These are phyloP conservation scores for Pyrenochaeta sp. DNA, from an alignment of 2,329 filamentous ascomycete species.

Conservation along the genomic window DNA sequence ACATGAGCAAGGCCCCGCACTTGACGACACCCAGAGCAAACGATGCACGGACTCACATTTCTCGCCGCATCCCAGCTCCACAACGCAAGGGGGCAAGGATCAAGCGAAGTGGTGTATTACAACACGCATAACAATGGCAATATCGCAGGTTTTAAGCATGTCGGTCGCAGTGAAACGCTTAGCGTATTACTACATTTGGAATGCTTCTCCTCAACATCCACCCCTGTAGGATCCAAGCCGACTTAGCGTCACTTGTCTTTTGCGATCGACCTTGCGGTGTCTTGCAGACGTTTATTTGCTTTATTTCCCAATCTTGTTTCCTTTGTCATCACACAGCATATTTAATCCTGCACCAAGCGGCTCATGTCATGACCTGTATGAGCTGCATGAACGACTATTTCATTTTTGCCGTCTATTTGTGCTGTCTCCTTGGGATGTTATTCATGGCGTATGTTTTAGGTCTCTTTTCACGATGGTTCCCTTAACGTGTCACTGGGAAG, in stretches of 20 bases:
- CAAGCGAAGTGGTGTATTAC: conserved; percentile 17
- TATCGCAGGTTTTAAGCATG: conserved; percentile 20
- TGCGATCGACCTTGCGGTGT: conserved; percentile 1
- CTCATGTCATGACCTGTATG: conserved; percentile 34
- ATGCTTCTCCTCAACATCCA: conserved; percentile 16
- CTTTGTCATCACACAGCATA: conserved; percentile 29
- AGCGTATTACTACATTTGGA: conserved; percentile 29
- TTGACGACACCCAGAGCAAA: conserved; percentile 20
- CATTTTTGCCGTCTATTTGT: conserved; percentile 8
- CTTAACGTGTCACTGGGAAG: conserved; percentile 23
- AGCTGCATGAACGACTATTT: conserved; percentile 34
- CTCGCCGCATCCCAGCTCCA: conserved; percentile 24
- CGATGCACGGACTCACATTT: conserved; percentile 27
- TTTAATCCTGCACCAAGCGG: conserved; percentile 37
- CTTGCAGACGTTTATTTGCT: conserved; percentile 4
- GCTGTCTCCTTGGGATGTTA: not conserved
- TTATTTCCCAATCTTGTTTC: conserved; percentile 9
- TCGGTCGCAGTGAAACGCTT: conserved; percentile 25
- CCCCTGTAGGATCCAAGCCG: conserved; percentile 8
- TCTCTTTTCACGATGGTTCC: conserved; percentile 12
- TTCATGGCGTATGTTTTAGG: conserved; percentile 7
- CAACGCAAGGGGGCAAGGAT: conserved; percentile 21
- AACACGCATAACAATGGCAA: conserved; percentile 21
- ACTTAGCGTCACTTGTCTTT: conserved; percentile 2
- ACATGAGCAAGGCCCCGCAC: conserved; percentile 14